These are phyloP conservation scores for Camellia lanceoleosa DNA, from an alignment of 148 eudicot genomes.

Conservation along the genomic window DNA sequence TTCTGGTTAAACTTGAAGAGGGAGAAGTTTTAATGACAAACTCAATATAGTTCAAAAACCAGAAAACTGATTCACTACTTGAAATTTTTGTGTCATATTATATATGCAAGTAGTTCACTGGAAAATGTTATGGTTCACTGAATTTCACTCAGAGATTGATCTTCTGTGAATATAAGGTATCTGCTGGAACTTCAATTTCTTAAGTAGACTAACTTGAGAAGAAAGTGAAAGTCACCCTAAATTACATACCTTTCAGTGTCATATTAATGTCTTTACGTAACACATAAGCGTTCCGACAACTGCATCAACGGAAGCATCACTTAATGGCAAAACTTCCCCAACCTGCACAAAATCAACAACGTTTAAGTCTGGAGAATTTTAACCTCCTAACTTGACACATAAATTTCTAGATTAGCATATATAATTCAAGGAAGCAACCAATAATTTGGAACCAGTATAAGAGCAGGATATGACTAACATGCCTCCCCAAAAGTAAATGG, in stretches of 20 bases:
- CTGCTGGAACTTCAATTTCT: not conserved
- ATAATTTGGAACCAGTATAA: not conserved
- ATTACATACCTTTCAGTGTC: conserved; percentile 59
- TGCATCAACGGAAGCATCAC: conserved; percentile 86
- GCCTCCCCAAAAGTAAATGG: not conserved
- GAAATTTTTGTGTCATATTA: not conserved
- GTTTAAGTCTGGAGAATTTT: not conserved
- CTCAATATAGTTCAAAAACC: not conserved
- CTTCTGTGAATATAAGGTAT: not conserved
- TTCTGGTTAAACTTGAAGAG: too few species aligned
- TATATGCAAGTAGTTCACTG: not conserved
- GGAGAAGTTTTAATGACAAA: too few species aligned
- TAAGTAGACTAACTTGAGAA: not conserved
- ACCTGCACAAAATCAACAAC: conserved; percentile 44
- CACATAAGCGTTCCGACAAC: conserved; percentile 95
- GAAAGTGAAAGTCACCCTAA: not conserved
- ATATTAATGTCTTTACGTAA: conserved; percentile 55
- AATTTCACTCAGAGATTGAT: not conserved
- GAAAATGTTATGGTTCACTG: too few species aligned
- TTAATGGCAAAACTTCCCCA: conserved; percentile 78
- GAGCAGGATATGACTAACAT: not conserved
- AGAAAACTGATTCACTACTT: not conserved
- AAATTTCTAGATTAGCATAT: not conserved
- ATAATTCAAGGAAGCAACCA: not conserved
- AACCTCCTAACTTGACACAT: not conserved